These are phyloP conservation scores for Blastobotrys apis DNA, from an alignment of 1,139 yeast species.

Conservation along the genomic window DNA sequence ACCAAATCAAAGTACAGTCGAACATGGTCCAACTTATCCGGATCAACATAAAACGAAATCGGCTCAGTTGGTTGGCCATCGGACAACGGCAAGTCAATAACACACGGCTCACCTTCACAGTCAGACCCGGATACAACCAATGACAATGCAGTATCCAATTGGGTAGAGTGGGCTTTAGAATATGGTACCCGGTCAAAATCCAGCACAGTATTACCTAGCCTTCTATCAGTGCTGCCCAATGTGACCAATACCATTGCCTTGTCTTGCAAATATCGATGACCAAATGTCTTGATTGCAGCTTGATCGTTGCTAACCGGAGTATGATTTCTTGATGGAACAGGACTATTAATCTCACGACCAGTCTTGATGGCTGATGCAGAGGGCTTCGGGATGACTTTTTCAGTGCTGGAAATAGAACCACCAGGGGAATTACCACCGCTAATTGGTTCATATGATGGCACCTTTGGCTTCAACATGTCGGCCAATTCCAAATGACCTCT, in stretches of 20 bases:
- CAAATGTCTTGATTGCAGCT: constrained; percentile 63
- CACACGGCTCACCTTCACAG: constrained; percentile 55
- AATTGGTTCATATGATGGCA: constrained; percentile 17
- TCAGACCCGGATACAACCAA: constrained; percentile 57
- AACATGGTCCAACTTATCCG: constrained; percentile 45
- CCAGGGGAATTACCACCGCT: background rate
- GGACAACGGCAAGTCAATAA: constrained; percentile 79
- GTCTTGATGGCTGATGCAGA: constrained; percentile 10
- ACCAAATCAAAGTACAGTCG: constrained; percentile 80
- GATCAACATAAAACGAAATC: constrained; percentile 64
- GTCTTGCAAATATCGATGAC: constrained; percentile 66
- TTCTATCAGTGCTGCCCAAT: constrained; percentile 78
- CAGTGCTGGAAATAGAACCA: background rate
- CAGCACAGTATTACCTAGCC: constrained; percentile 58
- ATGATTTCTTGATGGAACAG: background rate
- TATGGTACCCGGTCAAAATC: constrained; percentile 70
- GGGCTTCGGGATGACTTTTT: background rate
- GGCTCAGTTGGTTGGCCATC: constrained; percentile 84
- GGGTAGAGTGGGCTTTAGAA: constrained; percentile 72
- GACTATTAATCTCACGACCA: constrained; percentile 9
- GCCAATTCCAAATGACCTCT: constrained; percentile 82
- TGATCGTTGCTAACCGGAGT: constrained; percentile 2
- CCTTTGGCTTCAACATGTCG: constrained; percentile 50
- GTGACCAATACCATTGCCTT: constrained; percentile 69
- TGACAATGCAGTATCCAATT: constrained; percentile 83